These are phyloP conservation scores for Phragmites australis DNA, from an alignment of 176 grass and related monocot genomes.

Conservation along the genomic window DNA sequence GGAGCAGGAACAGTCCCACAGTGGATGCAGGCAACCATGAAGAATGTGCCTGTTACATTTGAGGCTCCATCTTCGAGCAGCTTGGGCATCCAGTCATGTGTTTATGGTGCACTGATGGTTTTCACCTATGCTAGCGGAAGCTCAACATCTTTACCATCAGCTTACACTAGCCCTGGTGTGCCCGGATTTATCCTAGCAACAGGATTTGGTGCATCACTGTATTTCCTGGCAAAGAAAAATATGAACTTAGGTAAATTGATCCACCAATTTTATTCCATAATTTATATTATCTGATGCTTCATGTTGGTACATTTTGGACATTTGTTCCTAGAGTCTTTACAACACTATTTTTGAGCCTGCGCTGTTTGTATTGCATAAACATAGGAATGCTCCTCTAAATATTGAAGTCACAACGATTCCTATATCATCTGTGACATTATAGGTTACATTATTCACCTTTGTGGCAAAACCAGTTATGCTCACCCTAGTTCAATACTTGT, in stretches of 20 bases:
- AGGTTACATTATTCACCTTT: neutral
- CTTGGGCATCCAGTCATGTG: conserved; percentile 71
- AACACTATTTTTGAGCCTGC: neutral
- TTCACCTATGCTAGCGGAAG: conserved; percentile 83
- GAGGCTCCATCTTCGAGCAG: conserved; percentile 61
- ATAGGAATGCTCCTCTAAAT: neutral
- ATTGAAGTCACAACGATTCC: neutral
- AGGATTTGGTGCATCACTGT: conserved; percentile 84
- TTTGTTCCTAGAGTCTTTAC: neutral
- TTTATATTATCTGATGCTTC: conserved; percentile 6
- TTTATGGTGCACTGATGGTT: conserved; percentile 87
- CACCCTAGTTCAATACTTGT: neutral
- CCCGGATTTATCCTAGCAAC: conserved; percentile 81
- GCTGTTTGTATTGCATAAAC: neutral
- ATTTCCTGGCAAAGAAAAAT: conserved; percentile 94
- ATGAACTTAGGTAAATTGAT: conserved; percentile 71
- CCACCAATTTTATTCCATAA: neutral
- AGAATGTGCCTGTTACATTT: conserved; percentile 67
- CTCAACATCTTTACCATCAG: conserved; percentile 56
- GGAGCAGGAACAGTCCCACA: conserved; percentile 47
- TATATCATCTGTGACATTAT: neutral
- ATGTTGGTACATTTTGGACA: neutral
- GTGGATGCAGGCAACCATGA: conserved; percentile 75
- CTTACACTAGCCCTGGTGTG: conserved; percentile 66
- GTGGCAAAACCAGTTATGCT: neutral